Evolutionary conservation across 495 filamentous ascomycete genomes (phyloP), one percentile per base, ranked within the genome.

Genomic region (Extremus antarcticus): DNA sequence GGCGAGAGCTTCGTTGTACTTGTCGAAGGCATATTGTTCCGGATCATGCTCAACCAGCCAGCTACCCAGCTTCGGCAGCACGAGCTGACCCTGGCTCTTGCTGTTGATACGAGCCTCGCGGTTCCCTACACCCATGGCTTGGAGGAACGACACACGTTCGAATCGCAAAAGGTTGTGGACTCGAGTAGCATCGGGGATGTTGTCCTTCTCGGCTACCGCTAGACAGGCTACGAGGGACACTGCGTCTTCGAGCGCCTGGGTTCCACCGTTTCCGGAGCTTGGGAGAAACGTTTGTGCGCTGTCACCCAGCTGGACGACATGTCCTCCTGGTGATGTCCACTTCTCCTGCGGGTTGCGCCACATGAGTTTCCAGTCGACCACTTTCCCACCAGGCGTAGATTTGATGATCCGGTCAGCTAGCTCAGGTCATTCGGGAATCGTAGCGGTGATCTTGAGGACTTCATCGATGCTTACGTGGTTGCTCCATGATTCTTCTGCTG

Each of bases 31-130:
- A 59, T 81, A 80, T 50, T 64, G 66, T 68, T 86, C 81, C 15
- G 79, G 73, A 55, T 86, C 82, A 63, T 81, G 80, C 17, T 66
- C 71, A 39, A 81, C 64, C 35, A 86, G 55, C 82, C 81, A 85
- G 57, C 70, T 73, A 52, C 78, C 80, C 43, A 78, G 65, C 24
- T 75, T 72, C 43, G 82, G 73, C 43, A 68, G 71, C 53, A 78
- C 71, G 0, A 81, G 82, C 54, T 83, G 71, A 46, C 77, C 72
- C 55, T 75, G 70, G 22, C 78, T 74, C 38, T 71, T 66, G 25
- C 72, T 68, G 77, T 77, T 81, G 66, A 82, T 77, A 51, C 77
- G 74, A 54, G 80, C 76, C 45, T 73, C 70, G 25, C 75, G 64
- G 61, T 81, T 74, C 20, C 73, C 71, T 3, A 50, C 32, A 20